Conservation (phyloP, 177 flowering plant genomes). For the Tripterygium wilfordii region DNA sequence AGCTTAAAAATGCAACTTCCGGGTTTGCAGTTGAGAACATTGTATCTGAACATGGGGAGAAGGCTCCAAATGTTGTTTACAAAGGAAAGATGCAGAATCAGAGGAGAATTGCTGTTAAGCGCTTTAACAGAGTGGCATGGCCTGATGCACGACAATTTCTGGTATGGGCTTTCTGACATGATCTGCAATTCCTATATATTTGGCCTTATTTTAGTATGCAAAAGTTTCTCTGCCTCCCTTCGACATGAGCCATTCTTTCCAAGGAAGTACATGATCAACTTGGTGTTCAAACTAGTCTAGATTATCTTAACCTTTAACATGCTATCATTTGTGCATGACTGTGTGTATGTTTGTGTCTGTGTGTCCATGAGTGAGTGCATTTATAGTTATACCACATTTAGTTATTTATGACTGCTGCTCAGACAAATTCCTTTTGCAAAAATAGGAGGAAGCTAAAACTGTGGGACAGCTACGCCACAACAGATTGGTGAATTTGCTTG, state of each 20-base stretch:
- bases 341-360: too few species aligned
- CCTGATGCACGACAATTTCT: conserved; percentile 49
- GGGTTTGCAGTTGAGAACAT: conserved; percentile 58
- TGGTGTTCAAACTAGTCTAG: too few species aligned
- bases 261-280: too few species aligned
- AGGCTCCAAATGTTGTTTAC: conserved; percentile 55
- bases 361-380: too few species aligned
- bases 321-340: too few species aligned
- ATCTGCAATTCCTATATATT: too few species aligned
- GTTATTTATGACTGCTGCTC: too few species aligned
- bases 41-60: conserved; percentile 60
- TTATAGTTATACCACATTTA: too few species aligned
- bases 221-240: too few species aligned
- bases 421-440: neutral
- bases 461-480: conserved; percentile 48
- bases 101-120: conserved; percentile 46
- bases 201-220: too few species aligned
- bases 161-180: conserved; percentile 22
- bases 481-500: conserved; percentile 42
- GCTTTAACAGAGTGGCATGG: conserved; percentile 50
- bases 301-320: too few species aligned
- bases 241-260: too few species aligned
- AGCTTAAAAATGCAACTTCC: conserved; percentile 48
- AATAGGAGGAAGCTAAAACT: conserved; percentile 53
- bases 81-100: conserved; percentile 54